These are phyloP conservation scores for Sporothrix brunneoviolacea DNA, from an alignment of 2,329 filamentous ascomycete species.

Conservation along the genomic window DNA sequence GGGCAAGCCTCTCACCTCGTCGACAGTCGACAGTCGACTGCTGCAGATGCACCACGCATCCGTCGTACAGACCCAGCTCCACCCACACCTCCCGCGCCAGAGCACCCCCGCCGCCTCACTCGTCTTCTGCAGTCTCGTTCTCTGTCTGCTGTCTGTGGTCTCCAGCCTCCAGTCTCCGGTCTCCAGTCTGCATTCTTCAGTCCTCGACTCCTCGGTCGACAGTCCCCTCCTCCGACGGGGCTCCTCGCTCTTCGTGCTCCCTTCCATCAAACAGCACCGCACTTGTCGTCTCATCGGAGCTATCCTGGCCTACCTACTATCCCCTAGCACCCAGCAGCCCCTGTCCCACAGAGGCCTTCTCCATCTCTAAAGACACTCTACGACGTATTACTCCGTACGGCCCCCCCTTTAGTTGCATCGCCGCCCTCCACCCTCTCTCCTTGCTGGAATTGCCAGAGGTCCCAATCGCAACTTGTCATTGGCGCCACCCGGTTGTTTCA, in stretches of 20 bases:
- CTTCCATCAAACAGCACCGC: conserved; percentile 17
- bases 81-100: conserved; percentile 7
- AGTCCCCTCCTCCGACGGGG: conserved; percentile 18
- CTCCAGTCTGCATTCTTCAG: too few relatives aligned
- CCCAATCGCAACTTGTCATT: conserved; percentile 19
- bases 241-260: conserved; percentile 16
- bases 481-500: conserved; percentile 30
- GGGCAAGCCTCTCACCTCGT: too few relatives aligned
- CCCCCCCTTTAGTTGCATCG: conserved; percentile 8
- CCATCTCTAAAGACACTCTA: conserved; percentile 8
- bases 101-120: too few relatives aligned
- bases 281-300: conserved; percentile 25
- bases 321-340: conserved; percentile 7
- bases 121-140: too few relatives aligned
- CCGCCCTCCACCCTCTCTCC: conserved; percentile 4
- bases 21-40: neutral
- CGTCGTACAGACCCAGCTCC: conserved; percentile 5
- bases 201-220: neutral
- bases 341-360: neutral
- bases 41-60: neutral
- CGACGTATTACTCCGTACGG: neutral
- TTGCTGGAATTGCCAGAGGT: conserved; percentile 9
- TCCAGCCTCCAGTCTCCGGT: too few relatives aligned
- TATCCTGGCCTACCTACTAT: conserved; percentile 18
- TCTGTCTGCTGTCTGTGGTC: too few relatives aligned